These are phyloP conservation scores for Panaeolus cyanescens DNA, from an alignment of 768 basidiomycete species.

Conservation along the genomic window DNA sequence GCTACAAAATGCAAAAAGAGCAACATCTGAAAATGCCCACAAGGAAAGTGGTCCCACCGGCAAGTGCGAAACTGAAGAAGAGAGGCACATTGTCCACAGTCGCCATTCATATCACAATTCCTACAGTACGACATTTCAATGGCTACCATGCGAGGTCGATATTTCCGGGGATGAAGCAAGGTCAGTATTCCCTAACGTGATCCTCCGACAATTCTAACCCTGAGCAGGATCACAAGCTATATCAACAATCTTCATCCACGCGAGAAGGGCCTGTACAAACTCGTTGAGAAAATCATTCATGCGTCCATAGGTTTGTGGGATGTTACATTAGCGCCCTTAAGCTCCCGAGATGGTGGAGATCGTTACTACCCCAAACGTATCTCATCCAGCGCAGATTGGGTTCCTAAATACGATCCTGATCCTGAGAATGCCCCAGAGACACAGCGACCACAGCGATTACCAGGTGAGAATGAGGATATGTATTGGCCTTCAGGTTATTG, in stretches of 20 bases:
- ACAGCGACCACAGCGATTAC: slow-evolving; percentile 4
- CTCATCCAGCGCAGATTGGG: slow-evolving; percentile 1
- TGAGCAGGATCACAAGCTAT: slow-evolving; percentile 33
- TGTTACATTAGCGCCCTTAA: slow-evolving; percentile 6
- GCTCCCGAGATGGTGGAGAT: not conserved
- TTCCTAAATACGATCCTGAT: slow-evolving; percentile 13
- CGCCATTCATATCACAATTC: slow-evolving; percentile 10
- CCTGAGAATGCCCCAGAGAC: slow-evolving; percentile 5
- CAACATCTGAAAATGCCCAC: too few relatives aligned
- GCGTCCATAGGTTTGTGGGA: slow-evolving; percentile 3
- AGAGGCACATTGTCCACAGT: not conserved
- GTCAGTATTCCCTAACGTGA: slow-evolving; percentile 6
- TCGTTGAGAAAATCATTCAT: slow-evolving; percentile 7
- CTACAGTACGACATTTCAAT: slow-evolving; percentile 29
- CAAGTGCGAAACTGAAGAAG: not conserved
- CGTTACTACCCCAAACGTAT: slow-evolving; percentile 7
- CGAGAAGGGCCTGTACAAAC: slow-evolving; percentile 23
- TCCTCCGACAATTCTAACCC: not conserved
- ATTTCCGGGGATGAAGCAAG: slow-evolving; percentile 20
- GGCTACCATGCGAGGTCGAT: too few relatives aligned
- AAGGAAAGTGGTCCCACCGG: too few relatives aligned
- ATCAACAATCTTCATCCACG: slow-evolving; percentile 44
- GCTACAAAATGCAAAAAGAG: too few relatives aligned
- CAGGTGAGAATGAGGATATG: slow-evolving; percentile 3
- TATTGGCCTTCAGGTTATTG: slow-evolving; percentile 13